These are phyloP conservation scores for Botryotinia globosa DNA, from an alignment of 2,329 filamentous ascomycete genomes.

Conservation along the genomic window DNA sequence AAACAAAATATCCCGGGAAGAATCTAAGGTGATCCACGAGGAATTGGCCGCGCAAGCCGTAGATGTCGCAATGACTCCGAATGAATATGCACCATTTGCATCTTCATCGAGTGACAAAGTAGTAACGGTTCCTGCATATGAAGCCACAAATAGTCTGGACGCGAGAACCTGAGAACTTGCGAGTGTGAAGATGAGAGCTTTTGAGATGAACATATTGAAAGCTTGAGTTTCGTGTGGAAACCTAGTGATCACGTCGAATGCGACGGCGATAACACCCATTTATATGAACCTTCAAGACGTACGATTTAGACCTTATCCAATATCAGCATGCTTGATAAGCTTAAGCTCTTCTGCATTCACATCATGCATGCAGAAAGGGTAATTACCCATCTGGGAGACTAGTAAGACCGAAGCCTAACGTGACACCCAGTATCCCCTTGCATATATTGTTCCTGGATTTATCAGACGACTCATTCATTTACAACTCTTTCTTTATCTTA, in stretches of 20 bases:
- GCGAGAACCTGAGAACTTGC: neutral
- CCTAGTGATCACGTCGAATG: neutral
- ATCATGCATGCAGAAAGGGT: neutral
- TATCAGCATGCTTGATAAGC: neutral
- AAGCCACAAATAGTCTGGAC: conserved; percentile 1
- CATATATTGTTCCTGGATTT: neutral
- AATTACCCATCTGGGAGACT: neutral
- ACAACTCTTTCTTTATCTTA: neutral
- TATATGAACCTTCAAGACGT: neutral
- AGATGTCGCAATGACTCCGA: neutral
- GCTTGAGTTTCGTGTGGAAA: neutral
- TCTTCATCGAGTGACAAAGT: neutral
- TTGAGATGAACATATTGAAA: conserved; percentile 5
- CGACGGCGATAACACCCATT: neutral
- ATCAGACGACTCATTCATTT: neutral
- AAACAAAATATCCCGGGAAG: neutral
- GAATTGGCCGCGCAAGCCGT: neutral
- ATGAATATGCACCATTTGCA: neutral
- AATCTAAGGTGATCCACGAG: conserved; percentile 2
- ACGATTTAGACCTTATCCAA: neutral
- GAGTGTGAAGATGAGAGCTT: neutral
- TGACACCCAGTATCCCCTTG: neutral
- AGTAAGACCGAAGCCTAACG: neutral
- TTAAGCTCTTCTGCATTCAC: neutral
- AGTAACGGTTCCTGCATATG: neutral